Evolutionary conservation across 1,284 basidiomycete species (phyloP), one percentile per base, ranked within the genome.

Genomic region (Exobasidium cylindrosporum): DNA sequence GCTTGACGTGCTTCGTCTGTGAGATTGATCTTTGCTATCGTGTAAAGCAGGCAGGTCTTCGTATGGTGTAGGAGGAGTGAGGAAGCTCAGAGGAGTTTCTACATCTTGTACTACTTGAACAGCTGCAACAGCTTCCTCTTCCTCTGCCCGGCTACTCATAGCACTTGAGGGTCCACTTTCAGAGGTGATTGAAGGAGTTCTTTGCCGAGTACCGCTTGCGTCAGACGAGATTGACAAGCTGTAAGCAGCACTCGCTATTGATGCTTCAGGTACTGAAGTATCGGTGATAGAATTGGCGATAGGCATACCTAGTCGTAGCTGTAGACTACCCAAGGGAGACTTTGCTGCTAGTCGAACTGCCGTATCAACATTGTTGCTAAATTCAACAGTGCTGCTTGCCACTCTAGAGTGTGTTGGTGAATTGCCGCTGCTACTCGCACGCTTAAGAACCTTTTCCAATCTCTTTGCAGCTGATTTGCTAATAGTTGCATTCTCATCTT

Each of bases 401-500:
- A 40, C 35, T 40, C 35, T 40, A 40, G 35, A 17, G 35, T 17
- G 7, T 17, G 7, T 40, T 7, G 17, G 17, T 10, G 35, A 10
- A 17, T 17, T 17, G 7, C 17, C 35, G 17, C 35, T 40, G 35
- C 35, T 40, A 40, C 35, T 40, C 35, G 35, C 35, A 17, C 35
- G 10, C 17, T 17, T 64, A 3, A 73, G 65, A 60, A 71, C 65
- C 21, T 65, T 62, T 31, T 73, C 71, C 7, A 73, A 61, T 17
- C 71, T 61, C 57, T 69, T 73, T 21, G 67, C 71, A 1, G 71
- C 71, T 3, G 68, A 68, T 54, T 73, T 73, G 14, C 71, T 68
- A 14, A 73, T 73, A 17, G 71, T 73, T 17, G 67, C 65, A 31
- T 70, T 66, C 43, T 63, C 58, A 35, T 72, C 70, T 21, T 65